These are phyloP conservation scores for Lentinus tigrinus DNA, from an alignment of 768 basidiomycete species.

Conservation along the genomic window DNA sequence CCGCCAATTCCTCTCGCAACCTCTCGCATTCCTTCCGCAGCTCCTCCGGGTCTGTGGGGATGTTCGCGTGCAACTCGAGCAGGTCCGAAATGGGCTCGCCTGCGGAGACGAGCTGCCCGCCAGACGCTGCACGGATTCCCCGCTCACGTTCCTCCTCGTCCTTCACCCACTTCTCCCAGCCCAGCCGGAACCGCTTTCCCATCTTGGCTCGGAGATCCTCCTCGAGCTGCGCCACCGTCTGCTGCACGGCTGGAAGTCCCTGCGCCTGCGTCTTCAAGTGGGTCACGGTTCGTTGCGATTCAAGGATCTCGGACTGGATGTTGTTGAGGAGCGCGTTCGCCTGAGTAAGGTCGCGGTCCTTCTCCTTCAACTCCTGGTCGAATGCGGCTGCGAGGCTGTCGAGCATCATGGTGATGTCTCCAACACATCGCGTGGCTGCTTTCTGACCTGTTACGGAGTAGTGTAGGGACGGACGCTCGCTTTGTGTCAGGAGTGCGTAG, in stretches of 20 bases:
- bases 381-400: slow-evolving; percentile 87
- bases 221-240: slow-evolving; percentile 61
- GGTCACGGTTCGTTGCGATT: slow-evolving; percentile 73
- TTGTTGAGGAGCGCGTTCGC: slow-evolving; percentile 83
- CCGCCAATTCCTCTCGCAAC: slow-evolving; percentile 62
- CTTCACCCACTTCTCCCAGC: slow-evolving; percentile 92
- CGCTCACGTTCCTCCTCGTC: slow-evolving; percentile 81
- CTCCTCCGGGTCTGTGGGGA: slow-evolving; percentile 57
- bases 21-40: slow-evolving; percentile 54
- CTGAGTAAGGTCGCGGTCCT: slow-evolving; percentile 88
- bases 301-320: slow-evolving; percentile 88
- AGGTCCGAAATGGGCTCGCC: slow-evolving; percentile 50
- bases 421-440: slow-evolving; percentile 81
- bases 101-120: slow-evolving; percentile 50
- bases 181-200: slow-evolving; percentile 77
- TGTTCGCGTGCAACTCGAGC: slow-evolving; percentile 51
- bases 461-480: slow-evolving; percentile 72
- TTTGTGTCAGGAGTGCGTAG: slow-evolving; percentile 11
- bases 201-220: slow-evolving; percentile 69
- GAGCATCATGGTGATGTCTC: slow-evolving; percentile 83
- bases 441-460: slow-evolving; percentile 83
- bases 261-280: slow-evolving; percentile 72
- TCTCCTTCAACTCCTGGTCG: slow-evolving; percentile 88
- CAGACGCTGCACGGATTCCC: slow-evolving; percentile 58
- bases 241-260: slow-evolving; percentile 58